phyloP scores from a whole-genome alignment of 441 rosid genomes.

The Euphorbia schlechtendalii region DNA sequence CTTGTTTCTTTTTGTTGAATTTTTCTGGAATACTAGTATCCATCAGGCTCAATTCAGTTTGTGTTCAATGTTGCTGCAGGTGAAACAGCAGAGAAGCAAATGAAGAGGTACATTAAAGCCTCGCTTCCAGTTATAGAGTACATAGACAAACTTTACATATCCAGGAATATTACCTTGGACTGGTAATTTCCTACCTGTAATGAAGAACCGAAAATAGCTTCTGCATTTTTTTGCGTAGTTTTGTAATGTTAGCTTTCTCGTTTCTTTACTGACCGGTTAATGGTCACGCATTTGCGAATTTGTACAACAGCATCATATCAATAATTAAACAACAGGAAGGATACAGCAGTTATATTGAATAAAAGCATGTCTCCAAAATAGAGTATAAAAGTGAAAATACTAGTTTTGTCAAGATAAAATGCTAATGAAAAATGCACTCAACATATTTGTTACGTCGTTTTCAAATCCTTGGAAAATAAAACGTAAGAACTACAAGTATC shows the following conservation, averaged over 20 bases:
- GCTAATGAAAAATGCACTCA: slow-evolving; percentile 10
- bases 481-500: slow-evolving; percentile 19
- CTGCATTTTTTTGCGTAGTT: background rate
- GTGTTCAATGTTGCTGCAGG: slow-evolving; percentile 32
- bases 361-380: background rate
- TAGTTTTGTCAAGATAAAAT: no score
- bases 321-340: background rate
- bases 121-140: slow-evolving; percentile 54
- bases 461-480: slow-evolving; percentile 18
- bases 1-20: no score
- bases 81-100: slow-evolving; percentile 66
- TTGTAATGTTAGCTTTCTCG: background rate
- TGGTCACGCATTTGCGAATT: background rate
- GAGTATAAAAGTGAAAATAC: no score
- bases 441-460: slow-evolving; percentile 7
- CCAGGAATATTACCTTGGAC: slow-evolving; percentile 70
- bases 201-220: background rate
- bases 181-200: slow-evolving; percentile 41
- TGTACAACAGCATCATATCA: background rate
- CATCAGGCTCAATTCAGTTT: background rate
- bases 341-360: no score
- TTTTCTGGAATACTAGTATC: no score
- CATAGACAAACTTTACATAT: slow-evolving; percentile 66
- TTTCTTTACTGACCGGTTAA: background rate
- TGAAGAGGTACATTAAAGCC: slow-evolving; percentile 68